These are phyloP conservation scores for Macrocystidia cucumis DNA, from an alignment of 1,284 basidiomycete species.

Conservation along the genomic window DNA sequence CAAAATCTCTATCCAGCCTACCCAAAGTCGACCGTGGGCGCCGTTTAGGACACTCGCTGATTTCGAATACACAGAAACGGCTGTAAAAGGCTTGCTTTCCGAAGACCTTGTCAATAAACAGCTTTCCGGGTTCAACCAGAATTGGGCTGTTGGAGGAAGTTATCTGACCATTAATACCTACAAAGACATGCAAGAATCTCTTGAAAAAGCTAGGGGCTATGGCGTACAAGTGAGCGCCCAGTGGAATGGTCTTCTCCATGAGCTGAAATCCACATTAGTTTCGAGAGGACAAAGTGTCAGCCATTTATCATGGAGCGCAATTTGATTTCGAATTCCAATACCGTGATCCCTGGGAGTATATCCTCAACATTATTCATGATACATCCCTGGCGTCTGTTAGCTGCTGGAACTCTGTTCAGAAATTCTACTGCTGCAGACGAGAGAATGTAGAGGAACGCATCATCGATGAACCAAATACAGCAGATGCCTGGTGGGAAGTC, in stretches of 20 bases:
- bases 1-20: too few relatives aligned
- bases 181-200: constrained; percentile 12
- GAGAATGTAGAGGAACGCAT: constrained; percentile 10
- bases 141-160: constrained; percentile 8
- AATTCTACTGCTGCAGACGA: constrained; percentile 15
- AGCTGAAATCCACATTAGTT: constrained; percentile 13
- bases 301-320: constrained; percentile 9
- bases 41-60: constrained; percentile 17
- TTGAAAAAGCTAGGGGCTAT: constrained; percentile 12
- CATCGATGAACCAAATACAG: constrained; percentile 20
- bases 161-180: constrained; percentile 12
- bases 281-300: constrained; percentile 9
- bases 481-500: constrained; percentile 16
- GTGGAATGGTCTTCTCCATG: not conserved
- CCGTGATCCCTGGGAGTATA: constrained; percentile 18
- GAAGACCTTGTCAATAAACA: constrained; percentile 12
- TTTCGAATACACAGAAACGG: constrained; percentile 19
- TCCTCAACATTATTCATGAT: constrained; percentile 15
- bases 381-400: constrained; percentile 12
- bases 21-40: constrained; percentile 16
- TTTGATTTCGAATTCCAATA: constrained; percentile 17
- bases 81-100: constrained; percentile 10
- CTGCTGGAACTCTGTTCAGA: constrained; percentile 16
- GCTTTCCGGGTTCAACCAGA: constrained; percentile 9
- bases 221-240: constrained; percentile 12